Conservation (phyloP, 306 rosid species). For the Trichosanthes cucumerina region DNA sequence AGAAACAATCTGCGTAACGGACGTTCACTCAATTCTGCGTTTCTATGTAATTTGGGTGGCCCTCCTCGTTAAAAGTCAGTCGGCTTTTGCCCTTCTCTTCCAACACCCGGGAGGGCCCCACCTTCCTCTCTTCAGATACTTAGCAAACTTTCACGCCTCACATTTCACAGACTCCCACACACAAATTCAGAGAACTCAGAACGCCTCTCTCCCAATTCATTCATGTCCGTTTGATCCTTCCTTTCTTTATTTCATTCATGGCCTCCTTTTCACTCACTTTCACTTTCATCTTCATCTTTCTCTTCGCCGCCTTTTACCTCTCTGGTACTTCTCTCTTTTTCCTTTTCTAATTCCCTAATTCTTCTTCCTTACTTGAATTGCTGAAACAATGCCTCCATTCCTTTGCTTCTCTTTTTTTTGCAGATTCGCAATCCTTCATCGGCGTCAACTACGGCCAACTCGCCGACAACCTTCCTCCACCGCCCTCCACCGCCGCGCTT, state of each 20-base stretch:
- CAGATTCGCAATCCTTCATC: constrained; percentile 75
- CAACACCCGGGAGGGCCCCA: too few relatives aligned
- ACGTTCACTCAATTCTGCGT: too few relatives aligned
- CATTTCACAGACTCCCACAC: too few relatives aligned
- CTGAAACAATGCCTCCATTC: background rate
- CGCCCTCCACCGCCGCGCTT: constrained; percentile 33
- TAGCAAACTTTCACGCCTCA: too few relatives aligned
- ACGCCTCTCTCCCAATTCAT: background rate
- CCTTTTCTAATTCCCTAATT: background rate
- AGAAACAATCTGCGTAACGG: too few relatives aligned
- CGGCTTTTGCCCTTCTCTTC: too few relatives aligned
- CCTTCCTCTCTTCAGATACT: too few relatives aligned
- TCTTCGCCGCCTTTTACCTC: constrained; percentile 24
- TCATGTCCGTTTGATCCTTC: too few relatives aligned
- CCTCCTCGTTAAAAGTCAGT: too few relatives aligned
- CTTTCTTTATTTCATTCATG: constrained; percentile 18
- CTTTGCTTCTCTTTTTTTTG: background rate
- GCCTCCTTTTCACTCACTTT: constrained; percentile 20
- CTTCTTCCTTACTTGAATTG: background rate
- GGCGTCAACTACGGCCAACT: constrained; percentile 82
- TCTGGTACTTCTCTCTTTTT: constrained; percentile 26
- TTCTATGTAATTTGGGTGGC: too few relatives aligned
- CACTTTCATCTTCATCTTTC: constrained; percentile 7
- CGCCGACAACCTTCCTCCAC: constrained; percentile 71
- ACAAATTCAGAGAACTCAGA: background rate